These are phyloP conservation scores for Blastobotrys malaysiensis DNA, from an alignment of 1,139 yeast species.

Conservation along the genomic window DNA sequence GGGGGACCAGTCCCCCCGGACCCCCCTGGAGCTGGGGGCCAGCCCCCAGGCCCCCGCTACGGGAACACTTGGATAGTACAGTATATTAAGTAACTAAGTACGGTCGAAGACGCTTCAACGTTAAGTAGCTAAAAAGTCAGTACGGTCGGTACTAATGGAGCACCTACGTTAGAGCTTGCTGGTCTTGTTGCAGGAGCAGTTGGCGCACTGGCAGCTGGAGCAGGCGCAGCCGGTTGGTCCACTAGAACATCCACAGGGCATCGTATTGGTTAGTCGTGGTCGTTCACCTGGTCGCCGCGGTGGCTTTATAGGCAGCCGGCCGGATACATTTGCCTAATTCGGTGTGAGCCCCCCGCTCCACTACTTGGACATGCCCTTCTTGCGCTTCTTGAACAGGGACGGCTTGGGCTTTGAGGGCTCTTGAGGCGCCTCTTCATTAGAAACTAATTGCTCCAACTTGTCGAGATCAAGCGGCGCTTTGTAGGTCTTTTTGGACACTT, in stretches of 20 bases:
- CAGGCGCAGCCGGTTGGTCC: background rate
- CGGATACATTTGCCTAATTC: background rate
- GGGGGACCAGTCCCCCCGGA: too few relatives aligned
- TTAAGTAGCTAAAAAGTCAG: background rate
- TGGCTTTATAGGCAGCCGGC: too few relatives aligned
- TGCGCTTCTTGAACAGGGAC: conserved; percentile 24
- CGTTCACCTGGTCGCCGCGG: too few relatives aligned
- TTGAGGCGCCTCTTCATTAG: conserved; percentile 5
- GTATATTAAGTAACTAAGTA: too few relatives aligned
- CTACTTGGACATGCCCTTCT: conserved; percentile 6
- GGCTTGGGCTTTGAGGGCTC: conserved; percentile 10
- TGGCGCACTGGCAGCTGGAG: conserved; percentile 4
- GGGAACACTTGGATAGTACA: too few relatives aligned
- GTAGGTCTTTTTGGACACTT: conserved; percentile 1
- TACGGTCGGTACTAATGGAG: background rate
- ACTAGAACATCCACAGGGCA: background rate
- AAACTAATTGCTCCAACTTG: background rate
- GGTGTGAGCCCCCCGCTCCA: background rate
- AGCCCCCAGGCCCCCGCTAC: too few relatives aligned
- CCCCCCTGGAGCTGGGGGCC: background rate
- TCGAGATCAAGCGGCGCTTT: conserved; percentile 1
- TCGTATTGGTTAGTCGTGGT: background rate
- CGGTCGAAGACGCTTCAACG: too few relatives aligned
- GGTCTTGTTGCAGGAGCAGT: conserved; percentile 1
- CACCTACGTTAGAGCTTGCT: background rate